Conservation (phyloP, 2,329 filamentous ascomycete species). For the Epichloe amarillans region DNA sequence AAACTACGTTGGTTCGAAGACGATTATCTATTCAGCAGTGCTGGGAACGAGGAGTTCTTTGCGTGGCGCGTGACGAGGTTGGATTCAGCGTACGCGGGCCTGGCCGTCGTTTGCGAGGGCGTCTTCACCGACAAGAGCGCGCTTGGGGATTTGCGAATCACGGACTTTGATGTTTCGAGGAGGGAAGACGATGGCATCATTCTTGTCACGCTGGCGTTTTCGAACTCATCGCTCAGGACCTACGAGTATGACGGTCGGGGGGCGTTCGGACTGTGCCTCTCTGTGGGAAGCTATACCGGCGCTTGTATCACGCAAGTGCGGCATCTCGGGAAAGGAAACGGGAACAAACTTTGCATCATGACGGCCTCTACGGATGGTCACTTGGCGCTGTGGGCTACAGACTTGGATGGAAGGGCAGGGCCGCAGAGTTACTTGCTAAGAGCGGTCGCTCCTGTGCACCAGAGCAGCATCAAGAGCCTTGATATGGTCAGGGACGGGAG, state of each 20-base stretch:
- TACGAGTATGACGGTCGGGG: constrained; percentile 32
- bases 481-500: constrained; percentile 24
- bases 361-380: constrained; percentile 76
- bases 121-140: constrained; percentile 35
- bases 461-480: constrained; percentile 64
- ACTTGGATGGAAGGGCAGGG: constrained; percentile 1
- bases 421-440: constrained; percentile 14
- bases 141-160: constrained; percentile 62
- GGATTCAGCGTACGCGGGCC: constrained; percentile 32
- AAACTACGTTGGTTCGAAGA: constrained; percentile 62
- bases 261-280: constrained; percentile 34
- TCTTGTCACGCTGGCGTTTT: constrained; percentile 58
- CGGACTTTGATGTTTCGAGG: constrained; percentile 53
- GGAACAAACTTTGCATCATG: constrained; percentile 29
- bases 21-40: constrained; percentile 68
- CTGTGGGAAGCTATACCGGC: constrained; percentile 49
- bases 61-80: constrained; percentile 58
- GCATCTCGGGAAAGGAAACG: constrained; percentile 20
- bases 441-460: constrained; percentile 46
- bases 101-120: constrained; percentile 45
- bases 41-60: constrained; percentile 78
- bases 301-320: constrained; percentile 60
- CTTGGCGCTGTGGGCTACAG: constrained; percentile 27
- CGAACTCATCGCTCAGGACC: constrained; percentile 64
- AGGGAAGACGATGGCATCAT: constrained; percentile 10